A percentile compares a stretch with the other conserved stretches of the same genome.
phyloP scores from a whole-genome alignment of 1,139 yeast species.

The Tardiomyces depauwii region DNA sequence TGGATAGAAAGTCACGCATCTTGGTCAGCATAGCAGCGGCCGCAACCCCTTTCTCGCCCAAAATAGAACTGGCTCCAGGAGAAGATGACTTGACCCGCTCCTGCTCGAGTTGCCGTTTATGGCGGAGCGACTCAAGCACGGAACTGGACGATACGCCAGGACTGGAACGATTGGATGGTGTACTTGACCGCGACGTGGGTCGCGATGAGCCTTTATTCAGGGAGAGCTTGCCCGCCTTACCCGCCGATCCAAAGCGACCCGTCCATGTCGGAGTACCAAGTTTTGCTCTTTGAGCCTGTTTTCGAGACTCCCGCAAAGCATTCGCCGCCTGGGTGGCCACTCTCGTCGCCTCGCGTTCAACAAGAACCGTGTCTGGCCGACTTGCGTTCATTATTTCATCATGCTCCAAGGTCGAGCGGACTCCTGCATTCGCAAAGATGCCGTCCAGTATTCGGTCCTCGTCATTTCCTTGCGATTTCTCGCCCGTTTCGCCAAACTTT shows the following conservation, averaged over 20 bases:
- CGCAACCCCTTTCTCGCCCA: background rate
- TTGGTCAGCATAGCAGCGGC: slow-evolving; percentile 18
- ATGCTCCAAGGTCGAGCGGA: slow-evolving; percentile 67
- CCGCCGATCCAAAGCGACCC: slow-evolving; percentile 82
- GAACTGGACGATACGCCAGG: slow-evolving; percentile 13
- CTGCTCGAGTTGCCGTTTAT: slow-evolving; percentile 19
- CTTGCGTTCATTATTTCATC: slow-evolving; percentile 61
- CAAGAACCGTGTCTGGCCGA: slow-evolving; percentile 40
- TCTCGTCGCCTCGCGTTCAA: slow-evolving; percentile 66
- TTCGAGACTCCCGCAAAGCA: slow-evolving; percentile 60
- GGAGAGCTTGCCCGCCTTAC: slow-evolving; percentile 30
- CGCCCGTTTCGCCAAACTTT: slow-evolving; percentile 25
- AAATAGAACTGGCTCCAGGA: background rate
- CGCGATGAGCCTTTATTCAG: slow-evolving; percentile 1
- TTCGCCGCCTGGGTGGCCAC: slow-evolving; percentile 71
- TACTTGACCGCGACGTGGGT: background rate
- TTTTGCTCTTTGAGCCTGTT: slow-evolving; percentile 46
- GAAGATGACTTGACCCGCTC: background rate
- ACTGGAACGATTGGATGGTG: background rate
- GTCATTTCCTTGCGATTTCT: slow-evolving; percentile 20
- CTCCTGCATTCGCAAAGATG: slow-evolving; percentile 58
- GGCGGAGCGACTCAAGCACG: slow-evolving; percentile 17
- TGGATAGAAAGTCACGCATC: slow-evolving; percentile 23
- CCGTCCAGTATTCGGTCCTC: slow-evolving; percentile 64
- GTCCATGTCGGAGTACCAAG: slow-evolving; percentile 96